Base-by-base conservation (phyloP, 2,329 filamentous ascomycete genomes). In the Penicillium hordei region DNA sequence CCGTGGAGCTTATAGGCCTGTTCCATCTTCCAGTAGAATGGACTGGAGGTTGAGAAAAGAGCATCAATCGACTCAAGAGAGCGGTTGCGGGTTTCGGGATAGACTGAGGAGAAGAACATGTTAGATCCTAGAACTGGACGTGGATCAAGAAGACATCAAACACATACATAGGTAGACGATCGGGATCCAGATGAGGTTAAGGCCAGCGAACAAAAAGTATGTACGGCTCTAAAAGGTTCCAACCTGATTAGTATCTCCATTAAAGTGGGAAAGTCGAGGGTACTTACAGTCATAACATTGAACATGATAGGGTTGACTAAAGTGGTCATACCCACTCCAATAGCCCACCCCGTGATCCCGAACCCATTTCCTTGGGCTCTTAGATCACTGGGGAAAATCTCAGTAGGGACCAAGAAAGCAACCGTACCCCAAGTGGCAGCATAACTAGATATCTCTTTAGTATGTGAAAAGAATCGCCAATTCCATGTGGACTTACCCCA, bases 311-410 rank as follows among this genome's bases (percentile, higher is more conserved):
- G 70, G 44, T 73, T 84, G 59, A 83, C 78, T 46, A 84, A 72
- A 2, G 76, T 76, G 1, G 82, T 83, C 78, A 81, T 79, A 36
- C 82, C 82, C 9, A 82, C 79, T 38, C 82, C 83, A 57, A 84
- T 78, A 19, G 83, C 82, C 83, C 83, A 86, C 1, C 83, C 82
- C 2, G 81, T 81, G 58, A 86, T 83, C 19, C 80, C 81, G 61
- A 86, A 84, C 8, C 81, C 82, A 65, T 85, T 83, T 8, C 83
- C 84, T 65, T 85, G 81, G n/a, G 83, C 82, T 23, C 83, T 78
- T 51, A 85, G 77, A 43, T 82, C 80, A 17, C 78, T 81, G 1
- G 83, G 79, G 71, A 82, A 86, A 56, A 86, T 83, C 67, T 86
- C 83, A 0, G 82, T 83, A 0, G 79, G 80, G 4, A 82, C 66